Percentiles rank a stretch among this genome's conserved stretches.
These are phyloP conservation scores for Avena atlantica DNA, from an alignment of 176 grass and related monocot genomes.

Conservation along the genomic window DNA sequence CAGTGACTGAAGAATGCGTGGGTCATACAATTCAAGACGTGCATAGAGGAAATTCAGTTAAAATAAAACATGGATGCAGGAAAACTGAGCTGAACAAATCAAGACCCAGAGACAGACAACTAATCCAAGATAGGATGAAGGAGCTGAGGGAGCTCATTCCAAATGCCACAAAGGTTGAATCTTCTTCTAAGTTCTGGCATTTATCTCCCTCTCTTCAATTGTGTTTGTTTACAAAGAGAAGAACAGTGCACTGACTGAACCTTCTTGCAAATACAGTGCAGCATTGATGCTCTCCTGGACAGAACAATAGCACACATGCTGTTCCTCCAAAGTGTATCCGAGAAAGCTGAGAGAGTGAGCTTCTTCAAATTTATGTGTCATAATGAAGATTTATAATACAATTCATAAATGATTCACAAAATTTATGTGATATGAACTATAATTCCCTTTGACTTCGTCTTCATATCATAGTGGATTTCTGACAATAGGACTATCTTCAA, in stretches of 20 bases:
- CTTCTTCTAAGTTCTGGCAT: constrained; percentile 17
- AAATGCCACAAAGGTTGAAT: constrained; percentile 63
- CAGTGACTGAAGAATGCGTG: constrained; percentile 40
- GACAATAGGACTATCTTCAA: background rate
- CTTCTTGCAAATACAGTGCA: constrained; percentile 69
- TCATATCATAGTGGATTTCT: constrained; percentile 17
- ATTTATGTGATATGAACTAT: background rate
- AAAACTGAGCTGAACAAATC: constrained; percentile 48
- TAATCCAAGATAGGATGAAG: constrained; percentile 84
- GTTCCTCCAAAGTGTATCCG: constrained; percentile 70
- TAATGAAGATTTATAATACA: background rate
- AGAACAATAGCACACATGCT: constrained; percentile 70
- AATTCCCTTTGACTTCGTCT: background rate
- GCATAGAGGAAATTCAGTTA: constrained; percentile 38
- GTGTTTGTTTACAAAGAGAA: constrained; percentile 27
- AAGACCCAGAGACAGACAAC: constrained; percentile 81
- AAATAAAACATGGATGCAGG: constrained; percentile 48
- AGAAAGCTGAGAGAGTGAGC: constrained; percentile 65
- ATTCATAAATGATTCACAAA: background rate
- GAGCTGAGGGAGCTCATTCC: constrained; percentile 79
- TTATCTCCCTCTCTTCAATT: constrained; percentile 19
- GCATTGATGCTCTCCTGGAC: constrained; percentile 77
- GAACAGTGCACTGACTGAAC: constrained; percentile 17
- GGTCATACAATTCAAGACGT: constrained; percentile 19
- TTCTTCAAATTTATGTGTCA: constrained; percentile 36